Evolutionary conservation across 1,284 basidiomycete genomes (phyloP), one percentile per base, ranked within the genome.

Genomic region (Cryptococcus jaspeensis): DNA sequence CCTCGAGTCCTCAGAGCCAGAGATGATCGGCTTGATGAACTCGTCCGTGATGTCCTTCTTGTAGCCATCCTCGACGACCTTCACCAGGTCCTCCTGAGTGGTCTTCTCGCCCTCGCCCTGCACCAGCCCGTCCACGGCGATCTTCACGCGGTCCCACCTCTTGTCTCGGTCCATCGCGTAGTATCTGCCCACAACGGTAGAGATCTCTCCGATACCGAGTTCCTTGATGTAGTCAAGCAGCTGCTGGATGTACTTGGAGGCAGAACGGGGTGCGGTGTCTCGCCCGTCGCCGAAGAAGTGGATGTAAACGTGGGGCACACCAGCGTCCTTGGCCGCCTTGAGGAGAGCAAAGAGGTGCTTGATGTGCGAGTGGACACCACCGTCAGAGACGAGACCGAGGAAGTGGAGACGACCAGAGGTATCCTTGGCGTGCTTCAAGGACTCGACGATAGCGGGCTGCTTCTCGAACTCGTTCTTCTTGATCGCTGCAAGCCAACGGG

Each of bases 91-190:
- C 47, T 85, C 73, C 32, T 69, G 81, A 52, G 81, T 78, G 8
- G 56, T 46, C 60, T 76, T 74, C 68, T 90, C 87, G 6, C 90
- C 89, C 57, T 81, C 83, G 7, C 90, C 91, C 49, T 84, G 81
- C 3, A 91, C 83, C 38, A 95, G 82, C 5, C 85, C 89, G 49
- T 94, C 90, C 3, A 93, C 82, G 9, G 91, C 91, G 59, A 91
- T 81, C 82, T 91, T 91, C 74, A 95, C 76, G 45, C 91, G 83
- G 73, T 95, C 92, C 91, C 92, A 94, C 55, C 92, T 85, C 82
- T 93, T 94, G 76, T 95, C 92, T 44, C 92, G 85, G 78, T 94
- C 92, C 92, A 94, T 94, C 42, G 91, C 92, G 67, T 93, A 95
- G 82, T 95, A 95, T 49, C 92, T 80, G 5, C 91, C 91, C 32